A percentile compares a stretch with the other conserved stretches of the same genome.
Evolutionary conservation across 2,329 filamentous ascomycete species (phyloP).

Genomic region (Incumbomyces delicatus): DNA sequence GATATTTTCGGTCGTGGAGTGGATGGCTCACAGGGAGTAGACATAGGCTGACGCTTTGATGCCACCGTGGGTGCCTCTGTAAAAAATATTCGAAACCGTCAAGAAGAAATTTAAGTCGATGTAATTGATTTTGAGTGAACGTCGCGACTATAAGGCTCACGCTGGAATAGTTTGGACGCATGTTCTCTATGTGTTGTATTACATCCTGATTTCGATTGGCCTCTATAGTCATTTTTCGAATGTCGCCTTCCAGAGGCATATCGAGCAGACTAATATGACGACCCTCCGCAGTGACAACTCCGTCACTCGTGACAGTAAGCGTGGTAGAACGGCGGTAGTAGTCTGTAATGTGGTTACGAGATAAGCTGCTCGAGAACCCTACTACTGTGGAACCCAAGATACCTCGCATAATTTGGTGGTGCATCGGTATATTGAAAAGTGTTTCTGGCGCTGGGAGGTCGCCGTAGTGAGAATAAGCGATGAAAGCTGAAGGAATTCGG

Average conservation of each 20-base stretch:
- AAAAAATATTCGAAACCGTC: slow-evolving; percentile 91
- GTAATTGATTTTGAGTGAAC: slow-evolving; percentile 84
- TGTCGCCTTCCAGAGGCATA: slow-evolving; percentile 91
- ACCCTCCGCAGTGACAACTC: slow-evolving; percentile 81
- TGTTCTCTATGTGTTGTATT: slow-evolving; percentile 59
- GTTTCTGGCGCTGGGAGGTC: slow-evolving; percentile 97
- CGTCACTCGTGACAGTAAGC: slow-evolving; percentile 21
- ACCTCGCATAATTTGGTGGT: slow-evolving; percentile 84
- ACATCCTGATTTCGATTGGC: slow-evolving; percentile 64
- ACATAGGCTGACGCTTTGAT: slow-evolving; percentile 89
- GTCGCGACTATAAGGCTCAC: slow-evolving; percentile 93
- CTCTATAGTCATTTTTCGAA: slow-evolving; percentile 61
- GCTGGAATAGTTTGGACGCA: slow-evolving; percentile 69
- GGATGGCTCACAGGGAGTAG: slow-evolving; percentile 65
- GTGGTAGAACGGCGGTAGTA: not conserved
- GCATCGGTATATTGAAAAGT: slow-evolving; percentile 73
- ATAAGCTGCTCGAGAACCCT: slow-evolving; percentile 61
- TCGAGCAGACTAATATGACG: slow-evolving; percentile 83
- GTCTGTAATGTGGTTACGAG: not conserved
- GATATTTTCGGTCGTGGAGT: slow-evolving; percentile 55
- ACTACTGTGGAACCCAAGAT: slow-evolving; percentile 86
- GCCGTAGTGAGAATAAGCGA: slow-evolving; percentile 87
- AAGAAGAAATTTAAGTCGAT: slow-evolving; percentile 90
- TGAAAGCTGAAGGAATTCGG: slow-evolving; percentile 77
- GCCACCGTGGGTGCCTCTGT: slow-evolving; percentile 83